Evolutionary conservation across 2,329 filamentous ascomycete species (phyloP).

Genomic region (Neurospora sp.): DNA sequence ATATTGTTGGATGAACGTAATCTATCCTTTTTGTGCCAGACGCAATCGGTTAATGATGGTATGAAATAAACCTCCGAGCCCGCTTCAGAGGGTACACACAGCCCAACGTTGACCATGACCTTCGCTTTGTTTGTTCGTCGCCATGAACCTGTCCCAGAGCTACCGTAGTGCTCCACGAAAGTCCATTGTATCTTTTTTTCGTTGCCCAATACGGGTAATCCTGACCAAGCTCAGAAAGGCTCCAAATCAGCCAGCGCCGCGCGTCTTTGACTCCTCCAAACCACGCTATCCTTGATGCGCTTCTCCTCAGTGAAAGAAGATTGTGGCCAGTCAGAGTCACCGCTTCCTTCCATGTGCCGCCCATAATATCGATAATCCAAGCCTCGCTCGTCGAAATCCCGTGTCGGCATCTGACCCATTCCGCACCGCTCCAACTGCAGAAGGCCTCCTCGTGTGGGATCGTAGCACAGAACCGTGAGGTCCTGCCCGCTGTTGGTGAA

Average conservation of each 20-base stretch:
- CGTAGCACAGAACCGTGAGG: slow-evolving; percentile 59
- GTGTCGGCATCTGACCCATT: slow-evolving; percentile 25
- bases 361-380: slow-evolving; percentile 6
- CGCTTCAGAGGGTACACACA: neutral
- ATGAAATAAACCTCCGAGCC: neutral
- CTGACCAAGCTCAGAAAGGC: slow-evolving; percentile 17
- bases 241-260: slow-evolving; percentile 13
- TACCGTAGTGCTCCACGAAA: neutral
- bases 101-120: neutral
- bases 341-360: slow-evolving; percentile 5
- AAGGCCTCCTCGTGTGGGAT: slow-evolving; percentile 56
- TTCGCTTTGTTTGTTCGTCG: neutral
- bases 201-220: neutral
- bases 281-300: slow-evolving; percentile 7
- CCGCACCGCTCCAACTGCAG: slow-evolving; percentile 49
- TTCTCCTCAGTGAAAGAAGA: slow-evolving; percentile 16
- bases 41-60: neutral
- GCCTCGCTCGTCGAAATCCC: slow-evolving; percentile 11
- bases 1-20: neutral
- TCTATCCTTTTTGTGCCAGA: neutral
- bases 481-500: slow-evolving; percentile 59
- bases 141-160: neutral
- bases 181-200: neutral
- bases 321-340: slow-evolving; percentile 20
- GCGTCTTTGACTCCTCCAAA: slow-evolving; percentile 12